phyloP scores from a whole-genome alignment of 2,329 filamentous ascomycete species.

The Metarhizium anisopliae region DNA sequence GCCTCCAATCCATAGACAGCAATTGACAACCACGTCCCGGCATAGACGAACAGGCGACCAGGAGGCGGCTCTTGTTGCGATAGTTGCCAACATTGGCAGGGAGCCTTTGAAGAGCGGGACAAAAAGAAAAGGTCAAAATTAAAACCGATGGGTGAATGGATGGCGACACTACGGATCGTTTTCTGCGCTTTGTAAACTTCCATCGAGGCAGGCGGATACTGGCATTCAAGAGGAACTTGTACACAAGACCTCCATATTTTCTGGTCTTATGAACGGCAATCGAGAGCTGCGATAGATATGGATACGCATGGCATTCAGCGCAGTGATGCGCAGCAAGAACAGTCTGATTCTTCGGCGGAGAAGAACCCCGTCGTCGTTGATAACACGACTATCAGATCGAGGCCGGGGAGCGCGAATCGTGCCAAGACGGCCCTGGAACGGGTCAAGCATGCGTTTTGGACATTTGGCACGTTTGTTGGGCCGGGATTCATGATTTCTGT shows the following conservation, averaged over 20 bases:
- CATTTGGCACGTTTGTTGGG: slow-evolving; percentile 43
- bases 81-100: background rate
- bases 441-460: slow-evolving; percentile 11
- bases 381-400: background rate
- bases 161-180: background rate
- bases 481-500: slow-evolving; percentile 58
- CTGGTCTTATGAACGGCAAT: background rate
- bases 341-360: background rate
- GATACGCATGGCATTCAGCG: background rate
- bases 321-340: background rate
- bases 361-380: background rate
- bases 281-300: background rate
- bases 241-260: background rate
- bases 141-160: background rate
- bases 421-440: slow-evolving; percentile 7
- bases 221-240: background rate
- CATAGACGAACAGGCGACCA: background rate
- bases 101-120: background rate
- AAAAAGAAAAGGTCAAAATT: background rate
- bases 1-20: background rate
- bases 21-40: background rate
- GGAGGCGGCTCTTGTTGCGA: background rate
- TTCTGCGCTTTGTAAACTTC: background rate
- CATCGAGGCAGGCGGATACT: background rate
- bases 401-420: background rate